phyloP scores from a whole-genome alignment of 345 rosid species.

The Lumnitzera racemosa region DNA sequence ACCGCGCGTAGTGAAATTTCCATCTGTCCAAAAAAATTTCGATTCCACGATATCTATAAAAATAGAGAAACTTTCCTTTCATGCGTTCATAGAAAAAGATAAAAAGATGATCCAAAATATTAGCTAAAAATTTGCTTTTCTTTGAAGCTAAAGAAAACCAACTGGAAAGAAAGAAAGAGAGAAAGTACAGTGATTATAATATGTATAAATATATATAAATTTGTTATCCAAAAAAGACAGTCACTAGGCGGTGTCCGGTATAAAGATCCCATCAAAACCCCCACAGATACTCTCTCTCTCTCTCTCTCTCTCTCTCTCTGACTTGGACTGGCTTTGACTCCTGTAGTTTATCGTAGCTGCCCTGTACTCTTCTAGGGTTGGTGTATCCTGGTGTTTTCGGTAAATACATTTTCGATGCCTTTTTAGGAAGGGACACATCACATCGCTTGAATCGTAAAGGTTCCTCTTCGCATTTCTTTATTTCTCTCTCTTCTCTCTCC shows the following conservation, averaged over 20 bases:
- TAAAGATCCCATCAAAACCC: neutral
- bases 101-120: neutral
- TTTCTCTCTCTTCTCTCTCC: neutral
- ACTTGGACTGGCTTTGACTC: slow-evolving; percentile 13
- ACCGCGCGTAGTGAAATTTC: too few species aligned
- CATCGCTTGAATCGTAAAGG: neutral
- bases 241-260: neutral
- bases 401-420: too few species aligned
- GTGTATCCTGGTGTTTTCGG: slow-evolving; percentile 8
- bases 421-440: too few species aligned
- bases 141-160: slow-evolving; percentile 16
- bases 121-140: slow-evolving; percentile 8
- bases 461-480: neutral
- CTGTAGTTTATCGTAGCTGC: neutral
- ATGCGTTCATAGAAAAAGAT: neutral
- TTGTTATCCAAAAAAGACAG: slow-evolving; percentile 10
- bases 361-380: slow-evolving; percentile 12
- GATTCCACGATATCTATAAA: too few species aligned
- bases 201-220: too few species aligned
- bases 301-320: slow-evolving; percentile 3
- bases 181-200: too few species aligned
- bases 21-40: too few species aligned
- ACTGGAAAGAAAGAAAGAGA: slow-evolving; percentile 16
- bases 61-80: neutral
- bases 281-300: neutral